A percentile compares a stretch with the other conserved stretches of the same genome.
phyloP scores from a whole-genome alignment of 441 rosid species.

The Geranium incanum region DNA sequence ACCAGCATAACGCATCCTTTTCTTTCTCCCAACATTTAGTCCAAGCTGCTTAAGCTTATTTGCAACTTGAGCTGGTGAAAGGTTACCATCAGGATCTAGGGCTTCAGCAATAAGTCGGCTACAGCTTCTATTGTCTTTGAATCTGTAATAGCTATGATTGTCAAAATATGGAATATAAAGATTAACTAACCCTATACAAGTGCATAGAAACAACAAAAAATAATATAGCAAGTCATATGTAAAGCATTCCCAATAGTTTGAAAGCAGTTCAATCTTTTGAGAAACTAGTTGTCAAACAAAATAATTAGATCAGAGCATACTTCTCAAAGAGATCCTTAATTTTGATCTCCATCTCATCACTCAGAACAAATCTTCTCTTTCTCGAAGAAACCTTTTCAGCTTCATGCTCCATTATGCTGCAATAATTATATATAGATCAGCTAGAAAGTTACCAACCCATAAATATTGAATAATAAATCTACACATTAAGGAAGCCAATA shows the following conservation, averaged over 20 bases:
- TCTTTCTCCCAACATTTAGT: slow-evolving; percentile 40
- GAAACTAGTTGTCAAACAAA: slow-evolving; percentile 5
- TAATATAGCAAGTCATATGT: slow-evolving; percentile 6
- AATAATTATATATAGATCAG: slow-evolving; percentile 22
- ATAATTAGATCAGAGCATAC: slow-evolving; percentile 36
- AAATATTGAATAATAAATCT: not conserved
- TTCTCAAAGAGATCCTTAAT: slow-evolving; percentile 64
- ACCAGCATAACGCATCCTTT: slow-evolving; percentile 36
- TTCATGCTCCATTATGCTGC: slow-evolving; percentile 45
- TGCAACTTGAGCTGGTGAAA: slow-evolving; percentile 75
- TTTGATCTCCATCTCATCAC: slow-evolving; percentile 51
- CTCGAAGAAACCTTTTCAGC: slow-evolving; percentile 38
- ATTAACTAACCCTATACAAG: not conserved
- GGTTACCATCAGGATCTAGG: slow-evolving; percentile 60
- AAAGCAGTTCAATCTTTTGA: slow-evolving; percentile 4
- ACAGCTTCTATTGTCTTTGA: slow-evolving; percentile 59
- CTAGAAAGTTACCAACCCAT: slow-evolving; percentile 11
- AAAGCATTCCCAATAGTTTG: slow-evolving; percentile 6
- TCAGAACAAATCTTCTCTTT: slow-evolving; percentile 58
- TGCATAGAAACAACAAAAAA: not conserved
- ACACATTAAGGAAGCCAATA: not conserved
- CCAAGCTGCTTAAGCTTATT: slow-evolving; percentile 92
- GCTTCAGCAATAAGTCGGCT: slow-evolving; percentile 54
- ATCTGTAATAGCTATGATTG: slow-evolving; percentile 39
- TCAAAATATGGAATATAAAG: slow-evolving; percentile 21